phyloP scores from a whole-genome alignment of 1,139 yeast species.

The Magnusiomyces paraingens region DNA sequence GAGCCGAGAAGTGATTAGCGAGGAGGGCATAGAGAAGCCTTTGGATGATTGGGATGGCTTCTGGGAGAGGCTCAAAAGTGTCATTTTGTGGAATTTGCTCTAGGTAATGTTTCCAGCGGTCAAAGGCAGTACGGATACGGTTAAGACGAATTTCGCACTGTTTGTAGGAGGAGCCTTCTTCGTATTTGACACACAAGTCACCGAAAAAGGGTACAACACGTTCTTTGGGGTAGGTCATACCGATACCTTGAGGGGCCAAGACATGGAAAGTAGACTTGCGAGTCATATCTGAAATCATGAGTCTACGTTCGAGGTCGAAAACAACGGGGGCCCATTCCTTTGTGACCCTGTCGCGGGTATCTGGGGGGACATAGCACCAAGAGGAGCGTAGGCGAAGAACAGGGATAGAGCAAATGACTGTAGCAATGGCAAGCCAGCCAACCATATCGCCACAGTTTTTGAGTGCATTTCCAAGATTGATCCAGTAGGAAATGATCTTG shows the following conservation, averaged over 20 bases:
- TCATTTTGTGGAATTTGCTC: constrained; percentile 38
- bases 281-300: constrained; percentile 47
- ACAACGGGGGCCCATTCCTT: constrained; percentile 94
- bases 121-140: constrained; percentile 65
- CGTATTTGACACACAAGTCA: constrained; percentile 51
- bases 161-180: constrained; percentile 39
- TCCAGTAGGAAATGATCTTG: constrained; percentile 71
- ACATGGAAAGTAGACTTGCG: constrained; percentile 56
- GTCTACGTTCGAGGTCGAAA: constrained; percentile 77
- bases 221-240: constrained; percentile 67
- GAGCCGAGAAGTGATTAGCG: constrained; percentile 26
- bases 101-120: constrained; percentile 72
- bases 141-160: constrained; percentile 63
- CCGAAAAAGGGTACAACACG: constrained; percentile 89
- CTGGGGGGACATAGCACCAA: constrained; percentile 69
- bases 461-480: constrained; percentile 69
- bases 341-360: constrained; percentile 54
- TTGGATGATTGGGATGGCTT: constrained; percentile 30
- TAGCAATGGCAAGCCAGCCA: constrained; percentile 88
- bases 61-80: constrained; percentile 27
- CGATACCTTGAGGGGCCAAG: constrained; percentile 85
- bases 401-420: constrained; percentile 77
- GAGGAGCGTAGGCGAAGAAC: constrained; percentile 63
- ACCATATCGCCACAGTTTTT: constrained; percentile 89
- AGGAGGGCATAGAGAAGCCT: constrained; percentile 35